These are phyloP conservation scores for Gracilariopsis chorda DNA, from an alignment of 23 red algal species.

Conservation along the genomic window DNA sequence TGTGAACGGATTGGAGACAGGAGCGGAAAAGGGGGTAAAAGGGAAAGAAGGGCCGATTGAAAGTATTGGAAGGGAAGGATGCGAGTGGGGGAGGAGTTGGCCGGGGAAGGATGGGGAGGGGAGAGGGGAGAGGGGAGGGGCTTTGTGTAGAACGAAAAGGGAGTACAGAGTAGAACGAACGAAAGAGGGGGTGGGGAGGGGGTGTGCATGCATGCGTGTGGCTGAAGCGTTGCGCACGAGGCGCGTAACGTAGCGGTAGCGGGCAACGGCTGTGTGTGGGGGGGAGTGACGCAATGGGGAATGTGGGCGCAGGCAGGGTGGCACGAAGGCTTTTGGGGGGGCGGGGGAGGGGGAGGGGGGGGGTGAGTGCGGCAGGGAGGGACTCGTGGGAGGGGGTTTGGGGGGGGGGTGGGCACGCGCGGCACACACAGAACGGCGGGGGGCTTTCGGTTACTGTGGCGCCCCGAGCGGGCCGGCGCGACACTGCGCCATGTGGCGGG, in stretches of 20 bases:
- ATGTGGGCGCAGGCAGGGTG: not conserved
- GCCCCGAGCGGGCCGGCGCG: not conserved
- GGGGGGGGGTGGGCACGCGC: not conserved
- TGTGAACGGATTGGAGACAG: not conserved
- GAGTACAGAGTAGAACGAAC: not conserved
- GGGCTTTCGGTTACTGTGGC: no score
- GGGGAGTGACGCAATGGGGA: no score
- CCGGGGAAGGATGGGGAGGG: not conserved
- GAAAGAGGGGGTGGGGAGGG: not conserved
- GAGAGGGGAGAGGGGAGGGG: not conserved
- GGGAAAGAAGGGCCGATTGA: not conserved
- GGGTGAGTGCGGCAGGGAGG: not conserved
- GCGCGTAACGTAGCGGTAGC: conserved; percentile 23
- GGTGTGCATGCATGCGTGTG: not conserved
- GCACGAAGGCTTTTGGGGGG: not conserved
- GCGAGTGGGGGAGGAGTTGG: not conserved
- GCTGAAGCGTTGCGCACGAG: conserved; percentile 27
- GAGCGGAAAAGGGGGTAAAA: not conserved
- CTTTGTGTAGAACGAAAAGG: not conserved
- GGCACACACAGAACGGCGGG: not conserved
- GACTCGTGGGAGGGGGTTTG: not conserved
- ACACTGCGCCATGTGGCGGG: not conserved
- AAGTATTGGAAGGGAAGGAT: not conserved
- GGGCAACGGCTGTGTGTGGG: conserved; percentile 10
- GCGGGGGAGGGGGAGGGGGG: not conserved